Evolutionary conservation across 768 basidiomycete genomes (phyloP), one percentile per base, ranked within the genome.

Genomic region (Hortiboletus flavorubellus): DNA sequence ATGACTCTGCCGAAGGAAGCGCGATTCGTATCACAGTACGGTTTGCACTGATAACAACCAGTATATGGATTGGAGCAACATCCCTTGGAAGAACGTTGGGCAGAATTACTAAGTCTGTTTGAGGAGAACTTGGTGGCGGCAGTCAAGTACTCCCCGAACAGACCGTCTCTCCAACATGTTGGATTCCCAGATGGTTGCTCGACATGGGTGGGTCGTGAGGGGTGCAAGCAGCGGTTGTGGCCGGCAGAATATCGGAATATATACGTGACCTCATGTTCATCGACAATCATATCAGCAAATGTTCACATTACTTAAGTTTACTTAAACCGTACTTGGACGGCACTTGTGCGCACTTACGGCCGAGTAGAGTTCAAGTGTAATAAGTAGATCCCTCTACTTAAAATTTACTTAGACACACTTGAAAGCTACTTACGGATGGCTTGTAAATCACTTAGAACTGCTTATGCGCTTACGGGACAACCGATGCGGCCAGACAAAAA

Each of bases 101-200:
- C 12, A 58, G 46, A 58, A 35, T 50, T 37, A 9, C n/a, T n/a
- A n/a, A n/a, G 26, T 33, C 42, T 50, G 47, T 45, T 53, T 44
- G 37, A 47, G 16, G 40, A 49, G 46, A 18, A 58, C 21, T 49
- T 40, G 42, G 10, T 11, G 11, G 6, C 23, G 56, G 26, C 26
- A 51, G 34, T 58, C 56, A 58, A 51, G 38, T 51, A 12, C 37
- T 58, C 48, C 43, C 56, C 48, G 26, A 51, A 51, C 56, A 51
- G 29, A 37, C 33, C 26, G 23, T 29, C 26, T 58, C 54, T 18
- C 14, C 55, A 3, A 12, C 9, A 14, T 10, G 30, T 10, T 34
- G 40, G 26, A 21, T 26, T 26, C 26, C 18, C 18, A 29, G 14
- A 9, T 15, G 34, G n/a, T 33, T 33, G 21, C 15, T 37, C 4